Base-by-base conservation (phyloP, 2,329 filamentous ascomycete species). In the Fusarium begoniae region DNA sequence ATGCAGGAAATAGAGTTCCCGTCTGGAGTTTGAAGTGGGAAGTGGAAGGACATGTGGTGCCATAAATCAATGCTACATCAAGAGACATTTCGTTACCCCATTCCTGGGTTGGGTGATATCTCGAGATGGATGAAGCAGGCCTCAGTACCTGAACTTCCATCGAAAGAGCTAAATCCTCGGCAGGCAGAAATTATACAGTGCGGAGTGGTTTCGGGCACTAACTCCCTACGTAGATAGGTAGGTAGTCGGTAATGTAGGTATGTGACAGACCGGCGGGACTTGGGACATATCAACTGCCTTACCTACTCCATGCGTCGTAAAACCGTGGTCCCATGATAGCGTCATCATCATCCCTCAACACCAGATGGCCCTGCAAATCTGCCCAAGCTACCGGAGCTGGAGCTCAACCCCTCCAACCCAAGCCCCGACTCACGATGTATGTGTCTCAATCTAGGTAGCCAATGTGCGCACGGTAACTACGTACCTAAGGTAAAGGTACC, bases 281-380 rank as follows among this genome's bases (percentile, higher is more conserved):
- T 44, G 37, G 41, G 24, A 41, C 35, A 43, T 30, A n/a, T 26
- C 51, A 18, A 30, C 63, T 57, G 58, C 59, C 32, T 35, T 57
- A 61, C 59, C 32, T 17, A 61, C 59, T 51, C 58, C 61, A 76
- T 75, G 74, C 63, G 47, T 60, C 53, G 37, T 50, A 32, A 48
- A 63, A 60, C 55, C 58, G 61, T 78, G 75, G 77, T 69, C 75
- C 65, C 74, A 78, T 79, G 55, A 66, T 63, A 51, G 66, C 77
- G 77, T 79, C 77, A 78, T 76, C 77, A 73, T 71, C 72, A 70
- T 71, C 69, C 66, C 58, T 72, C 71, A 68, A 66, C 73, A 59
- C 72, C 72, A 73, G 72, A 75, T 73, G 40, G 56, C 40, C 61
- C 64, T 66, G 64, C 66, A 75, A 70, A 72, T 70, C 61, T 72